Base-by-base conservation (phyloP, 495 filamentous ascomycete genomes). In the Aspergillus baeticus region DNA sequence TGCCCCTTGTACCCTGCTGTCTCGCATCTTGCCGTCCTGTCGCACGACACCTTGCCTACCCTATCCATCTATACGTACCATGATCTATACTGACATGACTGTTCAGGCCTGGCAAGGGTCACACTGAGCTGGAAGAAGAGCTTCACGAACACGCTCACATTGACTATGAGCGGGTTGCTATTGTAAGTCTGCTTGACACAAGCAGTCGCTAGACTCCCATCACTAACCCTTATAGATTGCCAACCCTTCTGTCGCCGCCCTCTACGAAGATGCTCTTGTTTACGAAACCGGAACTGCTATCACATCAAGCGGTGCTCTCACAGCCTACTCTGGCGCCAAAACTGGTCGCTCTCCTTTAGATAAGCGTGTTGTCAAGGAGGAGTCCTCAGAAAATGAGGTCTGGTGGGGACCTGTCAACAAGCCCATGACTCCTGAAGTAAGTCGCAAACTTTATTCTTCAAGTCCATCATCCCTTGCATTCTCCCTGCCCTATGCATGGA, bases 341-440 rank as follows among this genome's bases (percentile, higher is more conserved):
- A 98, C 94, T 57, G 94, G 94, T 51, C 92, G 94, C 59, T 98
- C 94, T 54, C 94, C 94, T 3, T 84, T 88, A 37, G 94, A 98
- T 80, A 98, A 98, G 84, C 88, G 94, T 62, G 88, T 98, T 67
- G 94, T 98, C 63, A 84, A 95, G 75, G 95, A 98, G 72, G 81
- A 87, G 62, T 77, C 84, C 53, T 98, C 94, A 54, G 86, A 95
- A 69, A 87, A 91, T 31, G 85, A 98, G 44, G 81, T 98, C 67
- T 98, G 94, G 94, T 98, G 91, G 87, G 93, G 89, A 61, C 94
- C 94, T 38, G 94, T 98, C 61, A 98, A 98, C 81, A 97, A 96
- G 85, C 89, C 94, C 52, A 98, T 98, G 94, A 86, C 84, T 59
- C 89, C 92, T 63, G 93, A 98, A 77, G 94, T 98, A 85, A 86